Evolutionary conservation across 345 rosid genomes (phyloP).

Genomic region (Eucalyptus grandis): DNA sequence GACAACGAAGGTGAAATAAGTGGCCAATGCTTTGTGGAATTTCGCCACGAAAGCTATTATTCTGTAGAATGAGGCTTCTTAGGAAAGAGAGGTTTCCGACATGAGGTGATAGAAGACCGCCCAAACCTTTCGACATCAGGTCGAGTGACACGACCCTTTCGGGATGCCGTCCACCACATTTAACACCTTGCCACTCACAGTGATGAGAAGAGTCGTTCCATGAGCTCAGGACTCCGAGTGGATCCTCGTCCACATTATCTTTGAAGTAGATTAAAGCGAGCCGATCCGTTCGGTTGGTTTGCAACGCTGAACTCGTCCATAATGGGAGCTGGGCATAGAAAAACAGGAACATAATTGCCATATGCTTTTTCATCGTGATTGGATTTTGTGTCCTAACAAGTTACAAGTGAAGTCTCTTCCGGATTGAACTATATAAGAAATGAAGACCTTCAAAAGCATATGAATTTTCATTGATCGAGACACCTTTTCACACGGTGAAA

Average conservation of each 20-base stretch:
- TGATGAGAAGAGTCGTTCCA: background rate
- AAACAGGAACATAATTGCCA: too few relatives aligned
- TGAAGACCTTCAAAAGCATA: background rate
- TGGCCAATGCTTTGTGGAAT: background rate
- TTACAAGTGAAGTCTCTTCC: background rate
- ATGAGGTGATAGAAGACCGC: background rate
- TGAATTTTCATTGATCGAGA: background rate
- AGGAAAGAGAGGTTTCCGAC: background rate
- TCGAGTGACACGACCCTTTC: background rate
- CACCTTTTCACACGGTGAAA: too few relatives aligned
- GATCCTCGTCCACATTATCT: background rate
- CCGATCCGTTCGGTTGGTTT: background rate
- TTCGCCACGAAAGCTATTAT: background rate
- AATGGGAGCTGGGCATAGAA: background rate
- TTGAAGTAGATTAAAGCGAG: background rate
- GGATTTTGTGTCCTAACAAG: background rate
- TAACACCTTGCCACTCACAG: background rate
- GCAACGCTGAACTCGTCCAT: background rate
- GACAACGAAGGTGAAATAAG: background rate
- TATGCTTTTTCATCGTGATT: background rate
- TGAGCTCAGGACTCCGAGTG: accelerated
- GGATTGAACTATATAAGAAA: background rate
- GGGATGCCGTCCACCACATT: background rate
- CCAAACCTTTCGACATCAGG: background rate
- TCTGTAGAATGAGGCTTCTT: background rate